Evolutionary conservation across 805 yeast species (phyloP).

Genomic region (Ogataea ganodermae): DNA sequence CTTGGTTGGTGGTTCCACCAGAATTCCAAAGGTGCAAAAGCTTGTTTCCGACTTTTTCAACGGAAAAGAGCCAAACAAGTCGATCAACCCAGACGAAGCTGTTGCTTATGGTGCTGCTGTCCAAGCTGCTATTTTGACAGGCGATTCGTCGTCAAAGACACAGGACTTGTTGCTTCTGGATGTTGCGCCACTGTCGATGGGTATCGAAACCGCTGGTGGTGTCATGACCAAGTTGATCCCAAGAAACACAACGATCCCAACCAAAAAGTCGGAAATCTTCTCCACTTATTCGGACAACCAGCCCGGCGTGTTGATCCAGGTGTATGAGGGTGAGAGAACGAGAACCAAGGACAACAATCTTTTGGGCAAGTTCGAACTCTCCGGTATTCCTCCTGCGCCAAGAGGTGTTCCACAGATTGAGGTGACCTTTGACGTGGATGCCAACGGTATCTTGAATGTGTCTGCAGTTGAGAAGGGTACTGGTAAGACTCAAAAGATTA

Average conservation of each 20-base stretch:
- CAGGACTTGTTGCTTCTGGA: constrained; percentile 92
- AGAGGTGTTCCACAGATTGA: constrained; percentile 98
- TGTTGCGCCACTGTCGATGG: constrained; percentile 95
- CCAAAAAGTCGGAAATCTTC: constrained; percentile 95
- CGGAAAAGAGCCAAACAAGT: constrained; percentile 95
- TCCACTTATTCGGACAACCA: constrained; percentile 97
- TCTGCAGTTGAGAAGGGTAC: constrained; percentile 98
- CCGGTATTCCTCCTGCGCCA: constrained; percentile 98
- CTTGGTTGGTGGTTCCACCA: constrained; percentile 96
- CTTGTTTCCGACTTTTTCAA: constrained; percentile 94
- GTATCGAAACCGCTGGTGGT: constrained; percentile 99
- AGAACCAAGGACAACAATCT: constrained; percentile 94
- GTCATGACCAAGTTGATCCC: constrained; percentile 98
- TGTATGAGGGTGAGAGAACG: constrained; percentile 97
- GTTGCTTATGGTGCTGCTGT: constrained; percentile 99
- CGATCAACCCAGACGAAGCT: constrained; percentile 98
- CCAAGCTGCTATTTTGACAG: constrained; percentile 95
- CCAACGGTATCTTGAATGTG: constrained; percentile 95
- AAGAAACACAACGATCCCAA: constrained; percentile 97
- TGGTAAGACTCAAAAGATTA: constrained; percentile 95
- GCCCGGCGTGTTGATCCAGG: constrained; percentile 98
- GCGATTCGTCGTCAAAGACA: constrained; percentile 92
- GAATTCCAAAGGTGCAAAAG: constrained; percentile 97
- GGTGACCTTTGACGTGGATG: constrained; percentile 96
- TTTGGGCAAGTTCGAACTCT: constrained; percentile 94